Percentiles rank a stretch among this genome's conserved stretches.
Conservation (phyloP, 1,284 basidiomycete species). For the Coriolopsis trogii region DNA sequence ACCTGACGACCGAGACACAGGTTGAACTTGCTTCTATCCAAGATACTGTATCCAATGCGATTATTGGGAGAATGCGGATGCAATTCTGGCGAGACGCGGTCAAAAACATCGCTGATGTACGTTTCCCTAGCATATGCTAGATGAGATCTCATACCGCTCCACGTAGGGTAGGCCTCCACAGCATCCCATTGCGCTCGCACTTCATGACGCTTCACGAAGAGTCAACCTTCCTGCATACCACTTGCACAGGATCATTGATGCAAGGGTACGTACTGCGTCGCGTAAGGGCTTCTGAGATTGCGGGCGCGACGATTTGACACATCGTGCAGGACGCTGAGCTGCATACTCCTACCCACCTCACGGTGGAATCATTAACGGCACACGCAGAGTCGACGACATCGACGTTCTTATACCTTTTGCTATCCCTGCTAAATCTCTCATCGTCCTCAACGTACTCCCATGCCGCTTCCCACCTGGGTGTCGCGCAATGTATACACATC, state of each 20-base stretch:
- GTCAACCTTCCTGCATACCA: constrained; percentile 72
- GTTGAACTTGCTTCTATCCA: constrained; percentile 84
- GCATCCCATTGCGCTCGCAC: constrained; percentile 82
- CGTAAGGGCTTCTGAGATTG: constrained; percentile 12
- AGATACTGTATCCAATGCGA: constrained; percentile 77
- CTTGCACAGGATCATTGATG: constrained; percentile 84
- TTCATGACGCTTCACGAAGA: constrained; percentile 60
- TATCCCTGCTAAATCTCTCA: constrained; percentile 70
- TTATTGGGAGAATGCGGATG: constrained; percentile 87
- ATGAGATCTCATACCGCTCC: constrained; percentile 23
- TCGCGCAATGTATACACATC: constrained; percentile 71
- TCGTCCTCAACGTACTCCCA: constrained; percentile 71
- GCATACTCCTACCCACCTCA: constrained; percentile 67
- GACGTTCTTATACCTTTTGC: constrained; percentile 78
- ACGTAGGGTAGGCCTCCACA: constrained; percentile 72
- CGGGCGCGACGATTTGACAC: constrained; percentile 17
- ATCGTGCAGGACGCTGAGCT: constrained; percentile 71
- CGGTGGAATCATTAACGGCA: constrained; percentile 68
- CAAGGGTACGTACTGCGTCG: constrained; percentile 60
- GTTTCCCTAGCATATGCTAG: constrained; percentile 29
- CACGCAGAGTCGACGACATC: constrained; percentile 82
- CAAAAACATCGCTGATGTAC: constrained; percentile 69
- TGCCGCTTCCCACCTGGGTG: constrained; percentile 78
- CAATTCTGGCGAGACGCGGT: constrained; percentile 94
- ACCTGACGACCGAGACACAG: no score